Conservation (phyloP, 345 rosid genomes). For the Turnera subulata region DNA sequence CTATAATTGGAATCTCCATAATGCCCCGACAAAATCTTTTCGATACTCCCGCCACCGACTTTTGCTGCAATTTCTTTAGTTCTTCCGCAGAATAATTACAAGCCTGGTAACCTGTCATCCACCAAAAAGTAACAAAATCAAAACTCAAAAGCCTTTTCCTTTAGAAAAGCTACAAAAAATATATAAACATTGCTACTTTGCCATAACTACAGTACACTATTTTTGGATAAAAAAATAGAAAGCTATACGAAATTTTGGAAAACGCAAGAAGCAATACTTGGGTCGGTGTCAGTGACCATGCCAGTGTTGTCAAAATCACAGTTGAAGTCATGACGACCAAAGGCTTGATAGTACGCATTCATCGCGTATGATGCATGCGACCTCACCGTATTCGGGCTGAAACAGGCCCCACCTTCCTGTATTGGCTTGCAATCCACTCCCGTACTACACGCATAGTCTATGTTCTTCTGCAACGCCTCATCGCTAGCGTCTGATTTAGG, state of each 20-base stretch:
- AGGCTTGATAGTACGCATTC: constrained; percentile 59
- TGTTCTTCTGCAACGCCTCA: constrained; percentile 51
- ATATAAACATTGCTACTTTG: too few species aligned
- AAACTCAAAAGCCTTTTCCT: too few species aligned
- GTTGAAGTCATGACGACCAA: constrained; percentile 38
- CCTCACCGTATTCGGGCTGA: constrained; percentile 43
- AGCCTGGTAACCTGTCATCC: constrained; percentile 44
- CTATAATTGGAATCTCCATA: neutral
- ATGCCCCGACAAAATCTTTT: neutral
- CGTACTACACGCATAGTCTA: constrained; percentile 58
- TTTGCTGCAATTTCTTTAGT: constrained; percentile 14
- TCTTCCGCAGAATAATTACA: constrained; percentile 31
- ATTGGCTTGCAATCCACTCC: constrained; percentile 54
- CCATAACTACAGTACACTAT: too few species aligned
- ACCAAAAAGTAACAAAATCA: neutral
- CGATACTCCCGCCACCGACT: constrained; percentile 24
- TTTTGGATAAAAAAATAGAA: too few species aligned
- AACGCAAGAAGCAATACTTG: constrained; percentile 27
- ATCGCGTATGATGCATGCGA: constrained; percentile 66
- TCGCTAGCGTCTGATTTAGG: constrained; percentile 38
- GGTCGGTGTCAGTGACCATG: constrained; percentile 39
- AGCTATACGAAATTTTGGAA: too few species aligned
- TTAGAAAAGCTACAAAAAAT: too few species aligned
- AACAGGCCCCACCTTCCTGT: constrained; percentile 53
- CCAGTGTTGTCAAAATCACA: constrained; percentile 60